Evolutionary conservation across 345 rosid species (phyloP), one percentile per base, ranked within the genome.

Genomic region (Eucalyptus sp.): DNA sequence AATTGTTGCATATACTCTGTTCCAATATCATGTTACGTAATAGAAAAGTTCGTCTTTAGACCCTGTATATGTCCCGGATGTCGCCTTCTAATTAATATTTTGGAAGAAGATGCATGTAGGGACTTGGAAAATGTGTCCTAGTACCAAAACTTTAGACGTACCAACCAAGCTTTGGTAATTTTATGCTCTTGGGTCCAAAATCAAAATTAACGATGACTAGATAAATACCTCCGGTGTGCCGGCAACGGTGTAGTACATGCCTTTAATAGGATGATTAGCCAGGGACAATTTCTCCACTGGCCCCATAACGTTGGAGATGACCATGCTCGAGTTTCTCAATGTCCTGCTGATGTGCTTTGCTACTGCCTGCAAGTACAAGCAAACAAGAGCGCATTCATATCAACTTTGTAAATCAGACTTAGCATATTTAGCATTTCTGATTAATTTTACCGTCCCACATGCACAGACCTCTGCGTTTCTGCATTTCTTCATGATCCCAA

Each of bases 301-400:
- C 18, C 96, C 94, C 8, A 94, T 90, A 49, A 94, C 22, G 62
- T 94, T 93, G 86, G 96, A 89, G 54, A 94, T 89, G 31, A 91
- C 86, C 94, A 94, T 90, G 94, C 95, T 94, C 37, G 94, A 89
- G 85, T 92, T 94, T 68, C 76, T 92, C 24, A 92, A 24, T n/a
- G 96, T 93, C 84, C 81, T 84, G n/a, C 88, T 87, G 46, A 94
- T 87, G 89, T 92, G 88, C 41, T 56, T 91, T 3, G 95, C 91
- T 7, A 92, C 88, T 60, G 86, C 27, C 83, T 76, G 15, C 83
- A 4, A 37, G 48, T 10, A 31, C 90, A 93, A 93, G 88, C 89
- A 27, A 22, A 33, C 37, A 29, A 7, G 29, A 84, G 52, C 8
- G 24, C 15, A 88, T 81, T 22, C 29, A 76, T 76, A 76, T 76